phyloP scores from a whole-genome alignment of 1,284 basidiomycete genomes.

The Erythrobasidium hasegawianum region DNA sequence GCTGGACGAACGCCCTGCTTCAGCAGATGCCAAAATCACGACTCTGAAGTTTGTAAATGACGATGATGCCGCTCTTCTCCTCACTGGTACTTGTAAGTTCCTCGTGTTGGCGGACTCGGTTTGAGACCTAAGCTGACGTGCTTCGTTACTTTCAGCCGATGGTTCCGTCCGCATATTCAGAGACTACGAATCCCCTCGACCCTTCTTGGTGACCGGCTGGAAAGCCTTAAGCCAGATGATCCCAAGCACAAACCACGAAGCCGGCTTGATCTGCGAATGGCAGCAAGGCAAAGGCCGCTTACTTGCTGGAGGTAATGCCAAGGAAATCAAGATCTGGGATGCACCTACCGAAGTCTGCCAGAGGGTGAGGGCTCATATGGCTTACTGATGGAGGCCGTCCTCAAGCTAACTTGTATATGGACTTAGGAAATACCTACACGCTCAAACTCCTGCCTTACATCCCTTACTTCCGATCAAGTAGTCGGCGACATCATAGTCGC shows the following conservation, averaged over 20 bases:
- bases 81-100: slow-evolving; percentile 73
- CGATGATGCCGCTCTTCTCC: slow-evolving; percentile 83
- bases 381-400: no score
- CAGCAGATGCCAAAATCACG: slow-evolving; percentile 68
- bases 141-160: no score
- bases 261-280: slow-evolving; percentile 88
- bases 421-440: slow-evolving; percentile 80
- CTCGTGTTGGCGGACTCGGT: background rate
- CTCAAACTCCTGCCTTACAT: slow-evolving; percentile 82
- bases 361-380: slow-evolving; percentile 58
- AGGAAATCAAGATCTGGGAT: slow-evolving; percentile 89
- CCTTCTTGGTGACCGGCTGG: slow-evolving; percentile 85
- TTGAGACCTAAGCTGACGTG: no score
- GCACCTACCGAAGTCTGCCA: slow-evolving; percentile 83
- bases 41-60: slow-evolving; percentile 93
- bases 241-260: slow-evolving; percentile 55
- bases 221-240: slow-evolving; percentile 79
- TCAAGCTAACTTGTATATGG: no score
- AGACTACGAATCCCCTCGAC: slow-evolving; percentile 65
- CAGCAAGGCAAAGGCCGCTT: slow-evolving; percentile 82
- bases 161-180: slow-evolving; percentile 87
- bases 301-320: slow-evolving; percentile 84
- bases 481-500: slow-evolving; percentile 78
- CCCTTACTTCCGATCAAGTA: slow-evolving; percentile 73
- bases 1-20: slow-evolving; percentile 36